Conservation (phyloP, 1,139 yeast genomes). For the Lodderomyces jiufengensis region DNA sequence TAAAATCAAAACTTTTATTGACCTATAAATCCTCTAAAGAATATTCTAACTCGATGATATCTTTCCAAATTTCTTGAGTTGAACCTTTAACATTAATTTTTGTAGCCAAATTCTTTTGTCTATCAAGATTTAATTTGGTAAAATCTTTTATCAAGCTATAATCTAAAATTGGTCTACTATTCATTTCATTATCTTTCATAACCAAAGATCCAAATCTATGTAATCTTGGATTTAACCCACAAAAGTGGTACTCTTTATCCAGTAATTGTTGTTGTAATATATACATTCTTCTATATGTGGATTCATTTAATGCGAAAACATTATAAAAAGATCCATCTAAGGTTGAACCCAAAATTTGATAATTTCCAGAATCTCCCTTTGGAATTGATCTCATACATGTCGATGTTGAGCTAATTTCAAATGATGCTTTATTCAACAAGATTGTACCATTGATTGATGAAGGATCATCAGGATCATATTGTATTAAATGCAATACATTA, state of each 20-base stretch:
- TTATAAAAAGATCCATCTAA: slow-evolving; percentile 76
- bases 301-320: slow-evolving; percentile 74
- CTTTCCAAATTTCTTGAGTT: slow-evolving; percentile 63
- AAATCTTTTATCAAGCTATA: slow-evolving; percentile 53
- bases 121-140: slow-evolving; percentile 53
- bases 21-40: slow-evolving; percentile 27
- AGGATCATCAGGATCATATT: slow-evolving; percentile 92
- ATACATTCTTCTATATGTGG: slow-evolving; percentile 74
- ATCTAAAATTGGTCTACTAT: slow-evolving; percentile 59
- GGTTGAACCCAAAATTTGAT: slow-evolving; percentile 65
- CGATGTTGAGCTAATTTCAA: slow-evolving; percentile 62
- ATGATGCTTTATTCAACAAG: slow-evolving; percentile 65
- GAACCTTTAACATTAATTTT: slow-evolving; percentile 55
- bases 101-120: slow-evolving; percentile 48
- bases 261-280: slow-evolving; percentile 83
- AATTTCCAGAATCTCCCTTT: slow-evolving; percentile 34
- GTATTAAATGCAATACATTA: slow-evolving; percentile 67
- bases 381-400: slow-evolving; percentile 59
- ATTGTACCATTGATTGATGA: slow-evolving; percentile 76
- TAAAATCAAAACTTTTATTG: too few species aligned
- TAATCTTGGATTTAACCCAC: slow-evolving; percentile 79
- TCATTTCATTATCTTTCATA: slow-evolving; percentile 20
- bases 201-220: slow-evolving; percentile 47
- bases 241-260: slow-evolving; percentile 68
- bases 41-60: slow-evolving; percentile 53